phyloP scores from a whole-genome alignment of 2,329 filamentous ascomycete genomes.

The Cladosporium sp. region DNA sequence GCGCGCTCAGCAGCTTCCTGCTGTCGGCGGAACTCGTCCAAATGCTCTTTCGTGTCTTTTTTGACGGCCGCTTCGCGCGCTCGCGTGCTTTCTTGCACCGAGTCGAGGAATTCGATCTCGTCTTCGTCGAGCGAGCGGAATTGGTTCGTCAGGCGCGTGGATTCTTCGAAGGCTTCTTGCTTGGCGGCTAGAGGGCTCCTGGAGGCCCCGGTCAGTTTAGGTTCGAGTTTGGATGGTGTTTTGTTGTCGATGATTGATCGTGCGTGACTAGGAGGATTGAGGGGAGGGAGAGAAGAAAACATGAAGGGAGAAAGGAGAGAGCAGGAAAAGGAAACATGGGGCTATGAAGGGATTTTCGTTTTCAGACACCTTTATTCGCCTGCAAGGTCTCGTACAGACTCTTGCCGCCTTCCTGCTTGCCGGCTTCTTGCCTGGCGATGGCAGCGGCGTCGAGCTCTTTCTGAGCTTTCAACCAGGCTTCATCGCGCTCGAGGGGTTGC shows the following conservation, averaged over 20 bases:
- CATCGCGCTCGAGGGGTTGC: conserved; percentile 41
- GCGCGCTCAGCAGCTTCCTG: conserved; percentile 56
- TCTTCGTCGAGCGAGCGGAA: conserved; percentile 74
- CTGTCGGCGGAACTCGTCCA: conserved; percentile 55
- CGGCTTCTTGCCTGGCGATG: conserved; percentile 49
- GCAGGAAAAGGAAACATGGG: conserved; percentile 1
- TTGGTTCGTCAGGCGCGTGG: conserved; percentile 66
- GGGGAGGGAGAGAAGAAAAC: not conserved
- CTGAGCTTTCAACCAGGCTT: conserved; percentile 63
- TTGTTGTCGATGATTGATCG: not conserved
- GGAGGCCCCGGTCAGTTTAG: too few species aligned
- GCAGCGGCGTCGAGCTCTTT: conserved; percentile 59
- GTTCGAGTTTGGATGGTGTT: not conserved
- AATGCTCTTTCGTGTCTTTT: conserved; percentile 54
- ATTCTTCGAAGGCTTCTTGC: conserved; percentile 75
- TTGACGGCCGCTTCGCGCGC: conserved; percentile 53
- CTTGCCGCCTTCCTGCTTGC: conserved; percentile 49
- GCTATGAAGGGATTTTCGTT: too few species aligned
- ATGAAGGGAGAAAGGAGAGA: conserved; percentile 8
- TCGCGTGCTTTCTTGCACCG: conserved; percentile 52
- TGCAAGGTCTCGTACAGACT: conserved; percentile 71
- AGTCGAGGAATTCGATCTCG: conserved; percentile 68
- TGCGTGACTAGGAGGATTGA: not conserved
- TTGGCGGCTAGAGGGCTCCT: conserved; percentile 56
- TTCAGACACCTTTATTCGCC: conserved; percentile 68